These are phyloP conservation scores for Cyberlindnera xylosilytica DNA, from an alignment of 805 yeast species.

Conservation along the genomic window DNA sequence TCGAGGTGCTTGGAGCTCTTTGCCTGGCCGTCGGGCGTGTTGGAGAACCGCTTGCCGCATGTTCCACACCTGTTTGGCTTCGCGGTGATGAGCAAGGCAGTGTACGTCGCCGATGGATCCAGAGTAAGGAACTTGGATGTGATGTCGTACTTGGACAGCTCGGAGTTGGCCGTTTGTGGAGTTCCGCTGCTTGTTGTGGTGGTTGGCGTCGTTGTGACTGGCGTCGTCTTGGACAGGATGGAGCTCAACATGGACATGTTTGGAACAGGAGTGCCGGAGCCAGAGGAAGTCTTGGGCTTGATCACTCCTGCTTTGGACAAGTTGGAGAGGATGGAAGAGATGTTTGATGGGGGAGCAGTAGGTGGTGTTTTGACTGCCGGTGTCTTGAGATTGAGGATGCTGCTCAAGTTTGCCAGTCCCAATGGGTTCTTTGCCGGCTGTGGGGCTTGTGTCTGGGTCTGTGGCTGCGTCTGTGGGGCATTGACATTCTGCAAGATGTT, in stretches of 20 bases:
- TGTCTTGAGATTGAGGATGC: conserved; percentile 18
- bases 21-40: conserved; percentile 50
- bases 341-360: conserved; percentile 3
- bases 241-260: conserved; percentile 6
- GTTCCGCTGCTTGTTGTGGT: not conserved
- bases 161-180: conserved; percentile 2
- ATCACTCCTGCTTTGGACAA: conserved; percentile 24
- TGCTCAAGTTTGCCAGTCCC: conserved; percentile 16
- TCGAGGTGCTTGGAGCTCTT: conserved; percentile 72
- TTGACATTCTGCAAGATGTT: conserved; percentile 3
- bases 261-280: not conserved
- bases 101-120: conserved; percentile 43
- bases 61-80: conserved; percentile 80
- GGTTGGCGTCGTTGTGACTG: not conserved
- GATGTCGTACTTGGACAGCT: conserved; percentile 25
- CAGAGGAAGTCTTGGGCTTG: conserved; percentile 9
- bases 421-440: conserved; percentile 12
- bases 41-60: conserved; percentile 83
- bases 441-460: too few species aligned
- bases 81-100: conserved; percentile 9
- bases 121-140: conserved; percentile 27
- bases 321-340: conserved; percentile 18
- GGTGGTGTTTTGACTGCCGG: conserved; percentile 11
- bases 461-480: too few species aligned
- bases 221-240: not conserved